A percentile compares a stretch with the other conserved stretches of the same genome.
These are phyloP conservation scores for Globisporangium uncinulatum DNA, from an alignment of 352 stramenopile species.

Conservation along the genomic window DNA sequence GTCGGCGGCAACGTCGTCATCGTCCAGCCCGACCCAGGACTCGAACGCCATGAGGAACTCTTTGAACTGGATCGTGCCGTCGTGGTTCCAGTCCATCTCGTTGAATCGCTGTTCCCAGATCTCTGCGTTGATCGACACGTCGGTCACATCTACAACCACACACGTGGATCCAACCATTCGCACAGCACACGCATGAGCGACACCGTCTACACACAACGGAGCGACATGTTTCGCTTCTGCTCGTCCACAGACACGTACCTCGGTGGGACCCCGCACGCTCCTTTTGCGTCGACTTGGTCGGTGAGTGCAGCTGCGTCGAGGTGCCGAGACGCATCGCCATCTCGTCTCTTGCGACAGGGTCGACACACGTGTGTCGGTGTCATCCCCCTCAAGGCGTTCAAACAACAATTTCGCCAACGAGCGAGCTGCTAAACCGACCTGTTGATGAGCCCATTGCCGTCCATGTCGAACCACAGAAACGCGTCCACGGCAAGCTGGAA, in stretches of 20 bases:
- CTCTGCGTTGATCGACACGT: constrained; percentile 54
- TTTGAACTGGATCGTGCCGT: constrained; percentile 85
- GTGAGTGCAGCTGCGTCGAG: constrained; percentile 66
- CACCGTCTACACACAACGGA: no score
- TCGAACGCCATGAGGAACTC: constrained; percentile 88
- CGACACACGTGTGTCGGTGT: no score
- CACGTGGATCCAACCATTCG: background rate
- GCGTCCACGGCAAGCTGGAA: constrained; percentile 81
- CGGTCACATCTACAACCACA: constrained; percentile 13
- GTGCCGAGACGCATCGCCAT: constrained; percentile 56
- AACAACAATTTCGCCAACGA: background rate
- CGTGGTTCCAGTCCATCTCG: constrained; percentile 87
- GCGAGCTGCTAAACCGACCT: constrained; percentile 18
- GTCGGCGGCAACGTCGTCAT: constrained; percentile 34
- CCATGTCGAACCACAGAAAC: constrained; percentile 83
- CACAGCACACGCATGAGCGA: background rate
- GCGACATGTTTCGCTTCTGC: no score
- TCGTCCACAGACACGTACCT: constrained; percentile 2
- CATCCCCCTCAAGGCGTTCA: background rate
- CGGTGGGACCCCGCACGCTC: constrained; percentile 10
- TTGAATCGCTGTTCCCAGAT: constrained; percentile 81
- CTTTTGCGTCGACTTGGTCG: constrained; percentile 53
- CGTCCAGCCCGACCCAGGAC: constrained; percentile 80
- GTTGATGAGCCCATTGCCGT: constrained; percentile 75
- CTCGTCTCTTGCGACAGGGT: constrained; percentile 16